Percentiles rank a stretch among this genome's conserved stretches.
Conservation (phyloP, 192 early-diverging fungal species). For the Podila verticillata region DNA sequence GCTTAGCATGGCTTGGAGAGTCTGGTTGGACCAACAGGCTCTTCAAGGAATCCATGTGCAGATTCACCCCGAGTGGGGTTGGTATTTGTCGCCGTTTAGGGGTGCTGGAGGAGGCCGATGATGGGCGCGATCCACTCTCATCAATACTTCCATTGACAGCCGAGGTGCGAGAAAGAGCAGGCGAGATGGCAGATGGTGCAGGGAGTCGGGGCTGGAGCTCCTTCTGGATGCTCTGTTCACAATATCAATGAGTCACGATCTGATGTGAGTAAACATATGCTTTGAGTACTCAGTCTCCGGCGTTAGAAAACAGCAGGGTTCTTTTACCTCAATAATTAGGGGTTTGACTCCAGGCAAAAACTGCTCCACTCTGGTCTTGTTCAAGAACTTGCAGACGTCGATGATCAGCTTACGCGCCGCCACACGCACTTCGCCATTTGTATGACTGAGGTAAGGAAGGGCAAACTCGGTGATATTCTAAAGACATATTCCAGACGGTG, state of each 20-base stretch:
- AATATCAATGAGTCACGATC: background rate
- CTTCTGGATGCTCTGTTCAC: constrained; percentile 42
- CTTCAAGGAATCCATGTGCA: constrained; percentile 48
- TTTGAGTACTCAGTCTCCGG: no score
- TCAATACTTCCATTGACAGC: background rate
- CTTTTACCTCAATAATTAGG: constrained; percentile 41
- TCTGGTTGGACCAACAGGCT: constrained; percentile 32
- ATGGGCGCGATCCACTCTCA: background rate
- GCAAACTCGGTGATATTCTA: constrained; percentile 65
- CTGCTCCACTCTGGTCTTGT: constrained; percentile 45
- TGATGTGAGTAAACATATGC: background rate
- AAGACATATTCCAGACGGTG: background rate
- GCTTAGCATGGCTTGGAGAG: constrained; percentile 10
- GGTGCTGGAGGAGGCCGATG: background rate
- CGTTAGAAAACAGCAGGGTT: background rate
- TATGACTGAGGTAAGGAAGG: constrained; percentile 65
- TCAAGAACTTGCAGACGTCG: constrained; percentile 52
- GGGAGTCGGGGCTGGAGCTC: constrained; percentile 22
- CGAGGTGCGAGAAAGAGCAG: constrained; percentile 10
- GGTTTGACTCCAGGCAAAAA: constrained; percentile 51
- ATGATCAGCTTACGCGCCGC: constrained; percentile 64
- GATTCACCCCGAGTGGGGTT: constrained; percentile 19
- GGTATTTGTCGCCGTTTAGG: constrained; percentile 21
- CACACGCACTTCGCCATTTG: constrained; percentile 69
- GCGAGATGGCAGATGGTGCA: background rate